phyloP scores from a whole-genome alignment of 163 green algal genomes.

The Dunaliella salina region DNA sequence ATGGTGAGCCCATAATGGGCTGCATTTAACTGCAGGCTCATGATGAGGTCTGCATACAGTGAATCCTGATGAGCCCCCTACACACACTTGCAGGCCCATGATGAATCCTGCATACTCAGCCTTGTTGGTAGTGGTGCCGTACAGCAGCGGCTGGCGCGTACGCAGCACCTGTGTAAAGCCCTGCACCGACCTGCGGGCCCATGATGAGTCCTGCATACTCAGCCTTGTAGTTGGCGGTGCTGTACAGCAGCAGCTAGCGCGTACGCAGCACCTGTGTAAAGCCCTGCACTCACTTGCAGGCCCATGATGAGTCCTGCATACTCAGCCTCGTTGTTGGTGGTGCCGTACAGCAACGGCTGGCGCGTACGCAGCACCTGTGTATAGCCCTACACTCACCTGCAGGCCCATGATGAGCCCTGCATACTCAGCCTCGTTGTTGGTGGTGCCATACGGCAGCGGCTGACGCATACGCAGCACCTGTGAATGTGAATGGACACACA shows the following conservation, averaged over 20 bases:
- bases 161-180: not conserved
- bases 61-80: no score
- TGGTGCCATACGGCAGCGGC: constrained; percentile 5
- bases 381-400: not conserved
- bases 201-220: constrained; percentile 6
- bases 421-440: constrained; percentile 13
- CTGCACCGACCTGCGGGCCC: no score
- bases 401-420: constrained; percentile 8
- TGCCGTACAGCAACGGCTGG: not conserved
- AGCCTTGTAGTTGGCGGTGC: not conserved
- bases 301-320: constrained; percentile 7
- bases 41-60: no score
- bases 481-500: not conserved
- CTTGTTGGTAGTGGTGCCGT: not conserved
- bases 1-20: no score
- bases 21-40: constrained; percentile 1
- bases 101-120: constrained; percentile 3
- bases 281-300: not conserved
- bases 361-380: not conserved
- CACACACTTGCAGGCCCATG: no score
- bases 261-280: not conserved
- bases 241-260: not conserved
- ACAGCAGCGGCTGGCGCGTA: not conserved
- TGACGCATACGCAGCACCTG: not conserved
- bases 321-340: not conserved